Evolutionary conservation across 305 asterid species (phyloP), one percentile per base, ranked within the genome.

Genomic region (Nicotiana rustica): DNA sequence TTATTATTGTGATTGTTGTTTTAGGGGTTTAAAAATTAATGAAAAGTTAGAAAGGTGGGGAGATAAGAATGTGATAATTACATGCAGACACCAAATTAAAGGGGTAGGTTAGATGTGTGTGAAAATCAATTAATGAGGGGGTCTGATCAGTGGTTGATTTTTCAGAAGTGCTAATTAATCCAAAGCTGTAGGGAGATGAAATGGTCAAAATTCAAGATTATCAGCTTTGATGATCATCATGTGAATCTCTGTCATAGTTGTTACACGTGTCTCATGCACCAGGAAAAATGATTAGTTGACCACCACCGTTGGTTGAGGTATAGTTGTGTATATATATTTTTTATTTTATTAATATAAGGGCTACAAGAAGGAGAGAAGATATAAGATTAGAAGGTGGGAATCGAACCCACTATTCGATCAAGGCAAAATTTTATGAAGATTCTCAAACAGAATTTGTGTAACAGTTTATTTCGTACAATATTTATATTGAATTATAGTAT

Each of bases 51-150:
- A 75, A 75, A 75, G 65, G 80, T 29, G 25, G 17, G 25, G 8
- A 52, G 80, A 52, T 75, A 75, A 75, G 65, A 52, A 52, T 75
- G 80, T 52, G 80, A 75, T 75, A 52, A 75, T 75, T 75, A 75
- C 80, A 75, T 52, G 80, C 79, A 71, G 36, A 71, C 61, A 71
- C 21, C 41, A 62, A 19, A 44, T 44, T 44, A 44, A 62, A 21
- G 35, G 29, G 35, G 41, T 36, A 44, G 56, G 21, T 3, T 36
- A 36, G 76, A 13, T 10, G 18, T 18, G 35, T 14, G 36, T 12
- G 35, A 10, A 60, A 21, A 21, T 10, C 4, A 8, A 62, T 9
- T 62, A 21, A 21, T 10, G 0, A 4, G 44, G 71, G 71, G 44
- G 41, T 12, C 17, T 36, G 31, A 41, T 68, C 8, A 38, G 19